Base-by-base conservation (phyloP, 2,329 filamentous ascomycete species). In the Plectosphaerella sp. region DNA sequence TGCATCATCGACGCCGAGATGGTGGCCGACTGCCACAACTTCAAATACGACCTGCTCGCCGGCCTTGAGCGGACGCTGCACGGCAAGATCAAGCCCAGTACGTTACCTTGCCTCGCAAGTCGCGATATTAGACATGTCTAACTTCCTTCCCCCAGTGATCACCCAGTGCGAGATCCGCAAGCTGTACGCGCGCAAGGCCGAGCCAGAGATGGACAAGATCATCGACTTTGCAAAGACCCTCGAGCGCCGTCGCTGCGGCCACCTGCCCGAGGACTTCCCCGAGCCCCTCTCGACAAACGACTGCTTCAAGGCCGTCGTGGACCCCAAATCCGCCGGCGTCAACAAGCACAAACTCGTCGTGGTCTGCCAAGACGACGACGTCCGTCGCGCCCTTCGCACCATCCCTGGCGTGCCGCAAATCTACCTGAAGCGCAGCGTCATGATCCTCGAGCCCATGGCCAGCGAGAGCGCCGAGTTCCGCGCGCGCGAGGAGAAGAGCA, bases 1-100 rank as follows among this genome's bases (percentile, higher is more conserved):
- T 87, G 96, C 49, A 76, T 96, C 43, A 85, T 97, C 55, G 92
- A 96, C 66, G 89, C 90, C 54, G 84, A 91, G 58, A 89, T 97
- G 61, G 81, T 97, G 49, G 80, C 83, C 63, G 90, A 95, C 67
- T 86, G 91, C 20, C 83, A 87, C 58, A 82, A 83, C 48, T 94
- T 89, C 75, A 94, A 93, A 64, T 96, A 97, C 88, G 88, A 96
- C 56, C 76, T 97, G n/a, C 75, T 88, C 48, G 79, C 81, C 37
- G 83, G 87, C 20, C 74, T 97, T 28, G 83, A 92, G 65, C 81
- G 88, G 53, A 94, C 91, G n/a, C 76, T 96, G 4, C 90, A 95
- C 64, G 92, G 90, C 55, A 82, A 90, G 67, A 85, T 91, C 61
- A 96, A 94, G 72, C 87, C 89, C 47, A 87, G 84, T 89, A 75